Conservation (phyloP, 305 asterid species). For the Fraxinus nigra region DNA sequence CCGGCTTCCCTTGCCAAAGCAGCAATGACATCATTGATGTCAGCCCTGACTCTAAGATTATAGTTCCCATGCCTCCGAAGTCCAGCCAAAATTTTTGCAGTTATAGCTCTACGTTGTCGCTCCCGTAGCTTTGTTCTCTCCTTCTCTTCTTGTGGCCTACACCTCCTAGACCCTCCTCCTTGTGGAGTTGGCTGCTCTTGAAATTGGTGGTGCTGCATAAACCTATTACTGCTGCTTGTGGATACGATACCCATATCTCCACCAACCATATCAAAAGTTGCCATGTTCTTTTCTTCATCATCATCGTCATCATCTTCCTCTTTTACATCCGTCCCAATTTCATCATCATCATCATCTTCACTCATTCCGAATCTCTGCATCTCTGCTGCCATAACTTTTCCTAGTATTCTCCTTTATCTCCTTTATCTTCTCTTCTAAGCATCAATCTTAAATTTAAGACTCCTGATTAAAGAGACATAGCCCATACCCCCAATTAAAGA, state of each 20-base stretch:
- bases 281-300: slow-evolving; percentile 58
- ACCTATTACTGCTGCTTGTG: slow-evolving; percentile 48
- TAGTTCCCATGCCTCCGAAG: slow-evolving; percentile 96
- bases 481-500: slow-evolving; percentile 7
- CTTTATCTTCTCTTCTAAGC: slow-evolving; percentile 29
- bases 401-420: slow-evolving; percentile 24
- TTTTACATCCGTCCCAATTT: slow-evolving; percentile 92
- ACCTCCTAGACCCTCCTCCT: slow-evolving; percentile 78
- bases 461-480: slow-evolving; percentile 20
- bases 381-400: slow-evolving; percentile 51
- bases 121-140: slow-evolving; percentile 96
- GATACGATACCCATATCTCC: slow-evolving; percentile 58
- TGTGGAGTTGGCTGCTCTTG: slow-evolving; percentile 74
- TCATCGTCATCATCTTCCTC: slow-evolving; percentile 70
- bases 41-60: slow-evolving; percentile 97
- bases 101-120: slow-evolving; percentile 93
- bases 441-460: slow-evolving; percentile 15
- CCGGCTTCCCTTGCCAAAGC: slow-evolving; percentile 99
- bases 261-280: slow-evolving; percentile 37
- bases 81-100: slow-evolving; percentile 97
- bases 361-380: slow-evolving; percentile 73
- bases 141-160: slow-evolving; percentile 96
- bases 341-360: slow-evolving; percentile 94
- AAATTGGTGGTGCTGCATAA: slow-evolving; percentile 57
- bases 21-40: slow-evolving; percentile 93